Evolutionary conservation across 495 filamentous ascomycete species (phyloP).

Genomic region (Choiromyces venosus): DNA sequence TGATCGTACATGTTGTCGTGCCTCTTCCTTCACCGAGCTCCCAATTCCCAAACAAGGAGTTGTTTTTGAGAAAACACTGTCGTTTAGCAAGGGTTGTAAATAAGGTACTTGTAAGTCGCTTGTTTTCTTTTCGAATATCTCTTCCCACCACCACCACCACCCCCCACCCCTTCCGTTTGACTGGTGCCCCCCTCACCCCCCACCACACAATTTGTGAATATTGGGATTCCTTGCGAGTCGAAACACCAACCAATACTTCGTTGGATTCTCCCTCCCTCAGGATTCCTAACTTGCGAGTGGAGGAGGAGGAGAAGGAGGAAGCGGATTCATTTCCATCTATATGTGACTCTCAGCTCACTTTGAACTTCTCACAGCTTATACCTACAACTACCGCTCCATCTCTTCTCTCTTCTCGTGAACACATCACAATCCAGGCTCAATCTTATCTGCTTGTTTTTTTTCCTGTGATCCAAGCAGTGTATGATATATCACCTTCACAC

Average conservation of each 20-base stretch:
- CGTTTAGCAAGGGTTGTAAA: constrained; percentile 13
- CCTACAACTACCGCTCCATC: constrained; percentile 8
- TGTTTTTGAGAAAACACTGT: background rate
- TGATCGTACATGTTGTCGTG: background rate
- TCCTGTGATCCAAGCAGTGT: constrained; percentile 3
- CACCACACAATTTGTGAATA: constrained; percentile 21
- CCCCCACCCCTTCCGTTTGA: constrained; percentile 10
- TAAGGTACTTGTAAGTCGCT: constrained; percentile 23
- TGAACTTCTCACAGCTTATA: constrained; percentile 9
- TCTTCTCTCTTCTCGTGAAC: constrained; percentile 3
- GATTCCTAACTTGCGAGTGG: background rate
- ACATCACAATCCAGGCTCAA: constrained; percentile 12
- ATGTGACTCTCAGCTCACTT: constrained; percentile 29
- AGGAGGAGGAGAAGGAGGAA: constrained; percentile 2
- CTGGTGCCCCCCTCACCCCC: constrained; percentile 1
- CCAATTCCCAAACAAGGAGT: background rate
- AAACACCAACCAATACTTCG: constrained; percentile 26
- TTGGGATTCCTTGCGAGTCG: constrained; percentile 25
- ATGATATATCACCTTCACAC: constrained; percentile 7
- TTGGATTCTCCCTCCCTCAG: constrained; percentile 9
- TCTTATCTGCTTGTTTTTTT: constrained; percentile 16
- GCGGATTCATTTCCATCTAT: constrained; percentile 19
- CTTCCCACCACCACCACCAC: constrained; percentile 9
- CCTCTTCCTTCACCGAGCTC: background rate
- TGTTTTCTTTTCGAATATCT: constrained; percentile 12